Conservation (phyloP, 768 basidiomycete genomes). For the Trametes cinnabarina region DNA sequence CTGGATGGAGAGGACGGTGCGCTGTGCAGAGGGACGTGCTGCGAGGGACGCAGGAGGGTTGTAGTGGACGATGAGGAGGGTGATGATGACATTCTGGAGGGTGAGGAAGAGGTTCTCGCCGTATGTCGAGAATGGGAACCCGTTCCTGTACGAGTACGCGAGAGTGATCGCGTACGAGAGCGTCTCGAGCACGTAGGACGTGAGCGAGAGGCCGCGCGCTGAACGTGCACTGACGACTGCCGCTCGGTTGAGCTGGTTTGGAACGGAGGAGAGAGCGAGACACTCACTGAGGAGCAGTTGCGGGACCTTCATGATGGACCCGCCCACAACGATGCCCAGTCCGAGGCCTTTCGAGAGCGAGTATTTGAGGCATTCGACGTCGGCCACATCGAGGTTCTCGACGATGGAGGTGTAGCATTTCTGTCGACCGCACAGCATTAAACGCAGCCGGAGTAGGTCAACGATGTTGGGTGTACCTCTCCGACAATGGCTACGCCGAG, state of each 20-base stretch:
- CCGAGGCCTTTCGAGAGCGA: slow-evolving; percentile 91
- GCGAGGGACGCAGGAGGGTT: slow-evolving; percentile 36
- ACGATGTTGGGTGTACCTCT: slow-evolving; percentile 55
- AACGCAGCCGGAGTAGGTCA: too few relatives aligned
- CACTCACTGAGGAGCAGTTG: slow-evolving; percentile 82
- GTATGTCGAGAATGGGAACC: slow-evolving; percentile 95
- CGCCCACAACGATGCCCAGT: slow-evolving; percentile 87
- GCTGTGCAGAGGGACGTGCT: slow-evolving; percentile 23
- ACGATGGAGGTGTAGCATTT: slow-evolving; percentile 90
- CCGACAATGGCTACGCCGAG: slow-evolving; percentile 82
- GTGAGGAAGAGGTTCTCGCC: slow-evolving; percentile 96
- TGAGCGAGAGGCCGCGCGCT: slow-evolving; percentile 82
- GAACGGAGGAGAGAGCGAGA: neutral
- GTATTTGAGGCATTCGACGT: slow-evolving; percentile 86
- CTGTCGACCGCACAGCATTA: slow-evolving; percentile 43
- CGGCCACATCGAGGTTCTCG: slow-evolving; percentile 74
- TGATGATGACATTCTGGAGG: slow-evolving; percentile 84
- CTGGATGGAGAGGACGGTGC: slow-evolving; percentile 35
- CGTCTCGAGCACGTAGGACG: slow-evolving; percentile 89
- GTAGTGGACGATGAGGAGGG: slow-evolving; percentile 79
- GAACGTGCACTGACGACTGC: slow-evolving; percentile 71
- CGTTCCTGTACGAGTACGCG: slow-evolving; percentile 79
- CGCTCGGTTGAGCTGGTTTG: neutral
- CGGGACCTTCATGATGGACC: slow-evolving; percentile 94
- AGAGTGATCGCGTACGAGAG: slow-evolving; percentile 86